A percentile compares a stretch with the other conserved stretches of the same genome.
Evolutionary conservation across 192 early-diverging fungal species (phyloP).

Genomic region (Podila epigama): DNA sequence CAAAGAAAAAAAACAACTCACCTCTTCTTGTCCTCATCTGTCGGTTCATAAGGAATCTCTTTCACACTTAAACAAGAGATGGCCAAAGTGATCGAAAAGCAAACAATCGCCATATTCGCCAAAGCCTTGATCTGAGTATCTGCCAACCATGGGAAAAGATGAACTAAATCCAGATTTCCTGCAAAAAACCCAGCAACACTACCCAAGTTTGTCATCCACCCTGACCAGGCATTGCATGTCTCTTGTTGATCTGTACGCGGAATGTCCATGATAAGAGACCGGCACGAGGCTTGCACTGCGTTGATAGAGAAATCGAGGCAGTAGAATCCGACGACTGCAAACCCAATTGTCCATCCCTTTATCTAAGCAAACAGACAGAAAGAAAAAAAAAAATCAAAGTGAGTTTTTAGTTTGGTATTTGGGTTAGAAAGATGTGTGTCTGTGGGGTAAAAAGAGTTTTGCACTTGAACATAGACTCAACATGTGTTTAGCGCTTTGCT

Average conservation of each 20-base stretch:
- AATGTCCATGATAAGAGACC: constrained; percentile 88
- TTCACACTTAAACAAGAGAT: constrained; percentile 72
- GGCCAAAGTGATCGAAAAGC: constrained; percentile 62
- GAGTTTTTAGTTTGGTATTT: not conserved
- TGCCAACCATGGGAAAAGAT: constrained; percentile 71
- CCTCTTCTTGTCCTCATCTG: constrained; percentile 44
- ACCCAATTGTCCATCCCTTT: constrained; percentile 61
- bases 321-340: constrained; percentile 87
- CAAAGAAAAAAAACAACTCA: too few relatives aligned
- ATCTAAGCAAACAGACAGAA: constrained; percentile 2
- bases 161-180: constrained; percentile 81
- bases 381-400: not conserved
- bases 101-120: constrained; percentile 72
- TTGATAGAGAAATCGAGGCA: constrained; percentile 95
- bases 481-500: too few relatives aligned
- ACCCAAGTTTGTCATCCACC: constrained; percentile 84
- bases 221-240: constrained; percentile 83
- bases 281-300: constrained; percentile 81
- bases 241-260: constrained; percentile 83
- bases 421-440: not conserved
- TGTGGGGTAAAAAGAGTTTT: not conserved
- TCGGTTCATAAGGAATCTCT: constrained; percentile 53
- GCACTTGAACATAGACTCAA: not conserved
- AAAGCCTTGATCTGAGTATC: constrained; percentile 83
- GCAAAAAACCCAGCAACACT: constrained; percentile 88